Evolutionary conservation across 2,329 filamentous ascomycete species (phyloP), one percentile per base, ranked within the genome.

Genomic region (Botryotinia calthae): DNA sequence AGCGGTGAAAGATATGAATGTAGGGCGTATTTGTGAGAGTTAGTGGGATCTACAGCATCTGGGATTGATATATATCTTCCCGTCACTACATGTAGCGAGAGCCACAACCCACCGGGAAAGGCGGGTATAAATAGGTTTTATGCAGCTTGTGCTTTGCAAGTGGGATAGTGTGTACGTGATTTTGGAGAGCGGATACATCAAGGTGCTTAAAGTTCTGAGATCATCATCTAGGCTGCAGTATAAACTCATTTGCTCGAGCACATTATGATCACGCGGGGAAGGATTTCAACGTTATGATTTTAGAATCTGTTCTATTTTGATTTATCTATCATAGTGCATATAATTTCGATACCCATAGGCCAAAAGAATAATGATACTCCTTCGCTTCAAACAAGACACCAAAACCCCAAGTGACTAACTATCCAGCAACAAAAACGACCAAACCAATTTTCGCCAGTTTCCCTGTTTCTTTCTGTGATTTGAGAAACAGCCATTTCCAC

Each of bases 391-490:
- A 62, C 34, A 25, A n/a, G 25, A n/a, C 59, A 25, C 22, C 25
- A n/a, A 62, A 62, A 54, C 48, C 59, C 59, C 25, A 40, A 40
- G 59, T 25, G 14, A n/a, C 59, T 40, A 42, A 42, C n/a, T 28
- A 56, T 31, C 51, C 51, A 56, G n/a, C n/a, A 56, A 56, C 51
- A 56, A 16, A 28, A 31, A 56, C n/a, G 6, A 16, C 22, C 59
- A 62, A 40, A 25, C 62, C 62, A 34, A 64, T 64, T 46, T 46
- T 64, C 62, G 62, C 62, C 62, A 46, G 62, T 64, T 34, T 28
- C 42, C 37, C 25, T 44, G 10, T 14, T 34, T 25, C n/a, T 46
- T 34, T 46, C 42, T 46, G 42, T 46, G 42, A 34, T 46, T 12
- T 44, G n/a, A 46, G 62, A 46, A 46, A 25, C 20, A 22, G 42